These are phyloP conservation scores for Monosporascus sp. DNA, from an alignment of 2,329 filamentous ascomycete genomes.

Conservation along the genomic window DNA sequence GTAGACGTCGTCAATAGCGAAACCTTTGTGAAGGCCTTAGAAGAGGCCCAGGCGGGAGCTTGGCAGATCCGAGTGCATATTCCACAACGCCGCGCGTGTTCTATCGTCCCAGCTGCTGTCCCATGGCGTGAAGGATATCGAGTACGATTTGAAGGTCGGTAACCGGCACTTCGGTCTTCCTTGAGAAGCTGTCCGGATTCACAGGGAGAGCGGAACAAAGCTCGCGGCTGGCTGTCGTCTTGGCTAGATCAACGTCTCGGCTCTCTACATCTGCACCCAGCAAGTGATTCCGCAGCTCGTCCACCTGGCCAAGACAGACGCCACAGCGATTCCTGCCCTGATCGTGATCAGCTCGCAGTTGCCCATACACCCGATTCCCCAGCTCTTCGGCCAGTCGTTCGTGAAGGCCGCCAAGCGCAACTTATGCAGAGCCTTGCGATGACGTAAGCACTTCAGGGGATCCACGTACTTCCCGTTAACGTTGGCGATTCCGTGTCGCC, in stretches of 20 bases:
- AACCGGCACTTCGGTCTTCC: not conserved
- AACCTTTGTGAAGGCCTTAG: constrained; percentile 32
- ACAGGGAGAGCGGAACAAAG: not conserved
- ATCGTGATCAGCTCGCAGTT: constrained; percentile 45
- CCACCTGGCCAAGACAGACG: constrained; percentile 24
- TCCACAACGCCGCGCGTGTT: constrained; percentile 49
- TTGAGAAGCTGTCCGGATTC: not conserved
- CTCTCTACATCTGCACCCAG: constrained; percentile 41
- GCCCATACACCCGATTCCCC: constrained; percentile 39
- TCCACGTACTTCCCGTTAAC: constrained; percentile 42
- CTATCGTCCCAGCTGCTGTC: constrained; percentile 35
- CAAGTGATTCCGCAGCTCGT: constrained; percentile 40
- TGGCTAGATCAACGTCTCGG: constrained; percentile 38
- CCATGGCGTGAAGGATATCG: constrained; percentile 37
- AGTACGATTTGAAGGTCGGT: constrained; percentile 43
- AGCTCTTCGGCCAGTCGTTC: constrained; percentile 43
- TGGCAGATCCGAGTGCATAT: constrained; percentile 35
- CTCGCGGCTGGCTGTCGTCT: not conserved
- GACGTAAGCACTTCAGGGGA: constrained; percentile 31
- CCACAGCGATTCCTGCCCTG: constrained; percentile 35
- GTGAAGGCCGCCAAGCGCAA: constrained; percentile 48
- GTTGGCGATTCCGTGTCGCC: constrained; percentile 38
- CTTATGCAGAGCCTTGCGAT: constrained; percentile 38
- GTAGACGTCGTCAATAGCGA: constrained; percentile 38
- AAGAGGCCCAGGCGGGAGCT: constrained; percentile 34